Evolutionary conservation across 352 stramenopile species (phyloP).

Genomic region (Phytopythium aichiense): DNA sequence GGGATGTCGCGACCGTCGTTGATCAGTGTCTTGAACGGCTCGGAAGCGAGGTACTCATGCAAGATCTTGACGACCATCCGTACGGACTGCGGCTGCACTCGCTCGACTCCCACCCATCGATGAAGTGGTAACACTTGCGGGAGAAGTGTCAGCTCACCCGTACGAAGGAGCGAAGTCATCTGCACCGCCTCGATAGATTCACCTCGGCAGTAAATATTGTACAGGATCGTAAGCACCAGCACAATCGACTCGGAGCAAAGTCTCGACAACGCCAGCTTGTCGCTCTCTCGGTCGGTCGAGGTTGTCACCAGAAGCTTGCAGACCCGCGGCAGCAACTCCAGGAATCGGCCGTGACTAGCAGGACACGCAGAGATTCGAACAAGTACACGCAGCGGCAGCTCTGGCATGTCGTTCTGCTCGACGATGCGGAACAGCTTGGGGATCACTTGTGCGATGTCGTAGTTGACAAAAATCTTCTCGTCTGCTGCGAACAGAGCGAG

Average conservation of each 20-base stretch:
- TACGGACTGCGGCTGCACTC: slow-evolving; percentile 26
- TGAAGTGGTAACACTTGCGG: slow-evolving; percentile 49
- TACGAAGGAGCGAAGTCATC: slow-evolving; percentile 8
- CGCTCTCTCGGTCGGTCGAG: slow-evolving; percentile 7
- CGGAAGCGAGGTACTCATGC: slow-evolving; percentile 29
- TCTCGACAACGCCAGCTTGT: slow-evolving; percentile 1
- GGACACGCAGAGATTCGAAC: slow-evolving; percentile 36
- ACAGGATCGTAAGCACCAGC: slow-evolving; percentile 46
- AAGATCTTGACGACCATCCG: slow-evolving; percentile 54
- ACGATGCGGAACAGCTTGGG: slow-evolving; percentile 48
- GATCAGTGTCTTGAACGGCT: slow-evolving; percentile 28
- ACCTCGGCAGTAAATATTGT: slow-evolving; percentile 53
- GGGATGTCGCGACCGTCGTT: slow-evolving; percentile 56
- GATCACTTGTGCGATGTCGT: slow-evolving; percentile 43
- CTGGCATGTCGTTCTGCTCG: slow-evolving; percentile 18
- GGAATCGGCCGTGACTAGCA: slow-evolving; percentile 30
- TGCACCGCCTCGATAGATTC: slow-evolving; percentile 6
- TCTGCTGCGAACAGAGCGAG: slow-evolving; percentile 38
- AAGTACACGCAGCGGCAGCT: slow-evolving; percentile 43
- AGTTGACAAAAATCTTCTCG: slow-evolving; percentile 38
- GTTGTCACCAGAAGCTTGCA: slow-evolving; percentile 16
- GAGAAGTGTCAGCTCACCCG: slow-evolving; percentile 32
- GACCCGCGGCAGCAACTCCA: slow-evolving; percentile 31
- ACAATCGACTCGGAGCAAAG: slow-evolving; percentile 15
- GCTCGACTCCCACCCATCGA: slow-evolving; percentile 38